Conservation (phyloP, 208 protist species). For the Porcisia deanei region DNA sequence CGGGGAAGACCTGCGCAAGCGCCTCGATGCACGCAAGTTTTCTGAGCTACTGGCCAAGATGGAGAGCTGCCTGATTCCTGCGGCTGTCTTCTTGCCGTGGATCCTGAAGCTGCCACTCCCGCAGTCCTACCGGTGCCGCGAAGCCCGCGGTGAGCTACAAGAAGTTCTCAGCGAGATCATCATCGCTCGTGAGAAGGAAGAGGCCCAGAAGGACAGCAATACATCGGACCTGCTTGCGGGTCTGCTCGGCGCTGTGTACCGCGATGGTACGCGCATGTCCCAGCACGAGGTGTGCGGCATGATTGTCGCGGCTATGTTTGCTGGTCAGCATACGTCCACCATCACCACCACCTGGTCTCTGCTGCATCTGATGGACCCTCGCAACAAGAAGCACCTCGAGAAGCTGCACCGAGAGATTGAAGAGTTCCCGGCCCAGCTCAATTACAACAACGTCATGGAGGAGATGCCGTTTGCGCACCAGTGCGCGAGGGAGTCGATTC, state of each 20-base stretch:
- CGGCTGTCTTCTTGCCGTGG: conserved; percentile 82
- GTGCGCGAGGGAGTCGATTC: conserved; percentile 90
- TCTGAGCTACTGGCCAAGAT: conserved; percentile 82
- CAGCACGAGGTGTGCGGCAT: conserved; percentile 92
- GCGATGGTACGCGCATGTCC: conserved; percentile 83
- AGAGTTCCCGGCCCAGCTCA: conserved; percentile 81
- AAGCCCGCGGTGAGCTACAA: conserved; percentile 85
- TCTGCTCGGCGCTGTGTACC: conserved; percentile 87
- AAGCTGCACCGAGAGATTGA: conserved; percentile 72
- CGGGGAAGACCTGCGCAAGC: conserved; percentile 88
- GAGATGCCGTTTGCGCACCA: conserved; percentile 89
- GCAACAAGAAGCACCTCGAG: conserved; percentile 63
- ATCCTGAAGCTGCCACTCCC: conserved; percentile 81
- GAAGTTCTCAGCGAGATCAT: conserved; percentile 88
- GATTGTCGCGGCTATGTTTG: conserved; percentile 93
- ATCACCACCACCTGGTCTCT: conserved; percentile 93
- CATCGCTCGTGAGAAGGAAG: conserved; percentile 81
- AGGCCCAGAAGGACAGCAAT: conserved; percentile 70
- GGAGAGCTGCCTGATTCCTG: conserved; percentile 84
- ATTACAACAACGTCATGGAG: conserved; percentile 90
- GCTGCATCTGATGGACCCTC: conserved; percentile 75
- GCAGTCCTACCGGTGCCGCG: conserved; percentile 76
- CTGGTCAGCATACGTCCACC: conserved; percentile 93
- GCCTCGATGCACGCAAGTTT: conserved; percentile 78
- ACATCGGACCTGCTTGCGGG: conserved; percentile 85